Percentiles rank a stretch among this genome's conserved stretches.
Conservation (phyloP, 441 rosid species). For the Erodium chrysanthum region DNA sequence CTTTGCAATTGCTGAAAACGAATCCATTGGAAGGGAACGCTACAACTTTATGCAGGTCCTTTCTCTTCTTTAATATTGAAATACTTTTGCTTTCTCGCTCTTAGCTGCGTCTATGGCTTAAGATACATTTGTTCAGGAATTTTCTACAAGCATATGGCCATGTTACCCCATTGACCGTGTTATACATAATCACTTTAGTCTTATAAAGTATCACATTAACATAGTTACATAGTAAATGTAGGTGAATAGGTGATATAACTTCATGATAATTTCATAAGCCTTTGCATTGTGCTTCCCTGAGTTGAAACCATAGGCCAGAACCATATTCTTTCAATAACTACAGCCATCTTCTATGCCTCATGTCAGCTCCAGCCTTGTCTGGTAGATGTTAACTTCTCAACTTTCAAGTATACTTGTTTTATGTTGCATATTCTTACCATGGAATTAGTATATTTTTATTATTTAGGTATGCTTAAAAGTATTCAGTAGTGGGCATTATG, state of each 20-base stretch:
- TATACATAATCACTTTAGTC: background rate
- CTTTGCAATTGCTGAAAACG: conserved; percentile 85
- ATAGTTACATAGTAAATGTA: background rate
- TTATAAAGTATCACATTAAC: background rate
- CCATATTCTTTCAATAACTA: background rate
- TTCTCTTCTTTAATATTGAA: background rate
- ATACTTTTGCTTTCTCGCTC: background rate
- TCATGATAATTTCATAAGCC: background rate
- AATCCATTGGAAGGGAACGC: conserved; percentile 84
- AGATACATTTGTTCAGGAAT: background rate
- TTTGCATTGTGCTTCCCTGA: background rate
- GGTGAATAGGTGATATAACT: background rate
- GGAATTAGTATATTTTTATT: background rate
- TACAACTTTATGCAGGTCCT: conserved; percentile 93
- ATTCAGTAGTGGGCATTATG: no score
- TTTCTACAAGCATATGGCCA: no score
- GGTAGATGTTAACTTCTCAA: background rate
- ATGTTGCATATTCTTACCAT: background rate
- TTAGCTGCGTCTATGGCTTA: background rate
- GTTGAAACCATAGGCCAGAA: background rate
- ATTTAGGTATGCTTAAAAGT: background rate
- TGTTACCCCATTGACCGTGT: no score
- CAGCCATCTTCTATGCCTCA: background rate
- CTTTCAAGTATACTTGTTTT: background rate
- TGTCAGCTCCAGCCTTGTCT: background rate